phyloP scores from a whole-genome alignment of 2,329 filamentous ascomycete genomes.

The Samsoniella hepiali region DNA sequence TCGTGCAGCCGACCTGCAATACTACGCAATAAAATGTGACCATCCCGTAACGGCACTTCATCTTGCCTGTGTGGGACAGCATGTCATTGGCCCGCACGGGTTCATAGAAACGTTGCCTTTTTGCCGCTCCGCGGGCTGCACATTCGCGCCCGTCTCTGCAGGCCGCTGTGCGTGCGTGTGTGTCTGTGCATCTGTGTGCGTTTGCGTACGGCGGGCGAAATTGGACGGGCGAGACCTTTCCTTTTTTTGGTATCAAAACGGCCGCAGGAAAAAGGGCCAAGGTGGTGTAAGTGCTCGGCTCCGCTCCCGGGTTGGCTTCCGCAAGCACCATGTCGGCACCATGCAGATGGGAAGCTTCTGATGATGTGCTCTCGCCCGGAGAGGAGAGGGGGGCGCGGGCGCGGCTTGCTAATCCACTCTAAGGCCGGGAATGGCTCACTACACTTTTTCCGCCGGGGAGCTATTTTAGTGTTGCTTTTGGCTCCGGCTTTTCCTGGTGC shows the following conservation, averaged over 20 bases:
- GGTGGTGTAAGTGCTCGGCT: background rate
- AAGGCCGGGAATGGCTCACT: background rate
- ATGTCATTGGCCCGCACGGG: background rate
- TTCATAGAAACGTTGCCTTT: background rate
- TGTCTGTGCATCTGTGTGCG: background rate
- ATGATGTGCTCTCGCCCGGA: background rate
- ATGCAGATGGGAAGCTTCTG: background rate
- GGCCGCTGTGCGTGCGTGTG: background rate
- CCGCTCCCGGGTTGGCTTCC: constrained; percentile 6
- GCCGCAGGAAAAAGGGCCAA: background rate
- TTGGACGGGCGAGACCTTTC: background rate
- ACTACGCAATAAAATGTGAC: background rate
- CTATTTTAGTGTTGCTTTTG: no score
- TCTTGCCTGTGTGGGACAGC: background rate
- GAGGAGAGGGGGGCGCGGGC: background rate
- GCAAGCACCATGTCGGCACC: background rate
- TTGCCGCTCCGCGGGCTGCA: background rate
- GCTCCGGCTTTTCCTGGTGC: no score
- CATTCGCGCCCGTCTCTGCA: background rate
- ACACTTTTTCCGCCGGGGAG: no score
- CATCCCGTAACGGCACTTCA: background rate
- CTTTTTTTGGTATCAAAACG: background rate
- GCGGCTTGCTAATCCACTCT: background rate
- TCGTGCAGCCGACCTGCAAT: background rate
- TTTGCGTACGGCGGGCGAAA: background rate